Base-by-base conservation (phyloP, 495 filamentous ascomycete species). In the Podospora pseudopauciseta region DNA sequence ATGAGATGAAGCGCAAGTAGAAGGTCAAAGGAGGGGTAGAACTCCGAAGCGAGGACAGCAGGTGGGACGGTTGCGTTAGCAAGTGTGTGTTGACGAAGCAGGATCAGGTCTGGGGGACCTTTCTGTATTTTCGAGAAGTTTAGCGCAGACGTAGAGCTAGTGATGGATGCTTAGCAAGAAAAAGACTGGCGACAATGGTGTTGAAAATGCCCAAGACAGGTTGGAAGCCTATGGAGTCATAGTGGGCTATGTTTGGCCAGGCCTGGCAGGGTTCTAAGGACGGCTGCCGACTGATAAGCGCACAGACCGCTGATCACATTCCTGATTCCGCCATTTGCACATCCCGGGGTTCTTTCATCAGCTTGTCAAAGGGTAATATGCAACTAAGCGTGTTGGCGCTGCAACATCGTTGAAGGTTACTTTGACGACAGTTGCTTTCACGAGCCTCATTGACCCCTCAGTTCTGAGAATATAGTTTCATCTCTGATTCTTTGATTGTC, bases 161-260 rank as follows among this genome's bases (percentile, higher is more conserved):
- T 5, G 27, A 20, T 9, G 32, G 34, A 53, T 30, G 39, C 39
- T 49, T 32, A 15, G 62, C 18, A 23, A 49, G 18, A 3, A 1
- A 26, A 16, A 16, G 39, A 19, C 7, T 23, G 62, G 62, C 32
- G 44, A 13, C 62, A 49, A 23, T 20, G 55, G 55, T 58, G n/a
- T 58, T 19, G 55, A 26, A 58, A 11, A 58, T 19, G 55, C 55
- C n/a, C 55, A 58, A 58, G 55, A 26, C 55, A 58, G 23, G n/a
- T 58, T 19, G n/a, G 55, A 58, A 58, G 6, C 55, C n/a, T 58
- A 19, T 20, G 23, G 55, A 58, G 23, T 58, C 55, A 58, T 58
- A 13, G 55, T 58, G 55, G 55, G 55, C n/a, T 16, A 18, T 6
- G 39, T 49, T 49, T 11, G 39, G 39, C 39, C 39, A 49, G 39